Percentiles rank a stretch among this genome's conserved stretches.
These are phyloP conservation scores for Euphorbia tirucalli DNA, from an alignment of 345 rosid genomes.

Conservation along the genomic window DNA sequence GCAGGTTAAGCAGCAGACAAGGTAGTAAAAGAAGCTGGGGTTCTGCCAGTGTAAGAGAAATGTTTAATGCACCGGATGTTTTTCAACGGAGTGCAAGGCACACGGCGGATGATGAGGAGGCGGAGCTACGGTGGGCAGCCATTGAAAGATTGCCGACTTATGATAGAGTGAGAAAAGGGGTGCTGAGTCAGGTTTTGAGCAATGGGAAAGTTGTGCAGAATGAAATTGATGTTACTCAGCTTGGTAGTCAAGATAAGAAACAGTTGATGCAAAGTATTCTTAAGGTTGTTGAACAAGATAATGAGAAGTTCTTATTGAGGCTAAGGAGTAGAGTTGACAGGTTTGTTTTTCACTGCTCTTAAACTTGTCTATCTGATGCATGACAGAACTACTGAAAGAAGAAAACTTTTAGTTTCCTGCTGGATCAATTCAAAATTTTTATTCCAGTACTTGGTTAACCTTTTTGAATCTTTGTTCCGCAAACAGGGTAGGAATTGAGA, in stretches of 20 bases:
- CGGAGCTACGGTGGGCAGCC: constrained; percentile 93
- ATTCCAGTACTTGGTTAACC: not conserved
- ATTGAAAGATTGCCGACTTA: constrained; percentile 83
- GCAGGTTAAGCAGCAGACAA: constrained; percentile 1
- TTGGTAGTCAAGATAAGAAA: constrained; percentile 57
- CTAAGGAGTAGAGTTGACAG: constrained; percentile 66
- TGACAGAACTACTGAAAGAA: not conserved
- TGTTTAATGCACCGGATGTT: not conserved
- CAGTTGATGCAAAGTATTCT: constrained; percentile 59
- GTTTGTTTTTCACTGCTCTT: constrained; percentile 33
- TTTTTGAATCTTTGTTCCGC: too few species aligned
- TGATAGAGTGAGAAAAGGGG: constrained; percentile 70
- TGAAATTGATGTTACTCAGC: constrained; percentile 60
- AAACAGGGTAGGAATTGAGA: constrained; percentile 79
- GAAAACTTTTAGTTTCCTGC: too few species aligned
- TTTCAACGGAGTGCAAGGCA: constrained; percentile 45
- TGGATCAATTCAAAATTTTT: not conserved
- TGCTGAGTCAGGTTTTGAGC: constrained; percentile 52
- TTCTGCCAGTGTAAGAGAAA: constrained; percentile 2
- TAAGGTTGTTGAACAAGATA: constrained; percentile 72
- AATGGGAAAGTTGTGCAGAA: constrained; percentile 50
- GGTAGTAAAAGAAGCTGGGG: constrained; percentile 11
- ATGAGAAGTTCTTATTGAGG: constrained; percentile 59
- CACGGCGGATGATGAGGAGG: constrained; percentile 51
- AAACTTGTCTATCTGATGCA: not conserved